phyloP scores from a whole-genome alignment of 2,329 filamentous ascomycete species.

The Cytospora leucostoma region DNA sequence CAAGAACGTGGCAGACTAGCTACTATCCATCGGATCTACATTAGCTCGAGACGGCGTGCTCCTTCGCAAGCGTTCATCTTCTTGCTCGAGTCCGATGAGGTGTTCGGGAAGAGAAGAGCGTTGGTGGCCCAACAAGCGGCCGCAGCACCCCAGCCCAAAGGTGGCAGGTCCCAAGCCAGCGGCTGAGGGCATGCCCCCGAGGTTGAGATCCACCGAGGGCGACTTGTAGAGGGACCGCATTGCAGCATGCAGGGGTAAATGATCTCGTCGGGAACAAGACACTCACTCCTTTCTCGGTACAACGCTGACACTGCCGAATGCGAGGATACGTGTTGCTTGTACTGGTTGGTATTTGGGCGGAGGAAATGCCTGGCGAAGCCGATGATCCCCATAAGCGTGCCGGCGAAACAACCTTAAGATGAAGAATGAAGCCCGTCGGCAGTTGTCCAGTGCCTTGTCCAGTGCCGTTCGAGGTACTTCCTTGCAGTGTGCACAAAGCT shows the following conservation, averaged over 20 bases:
- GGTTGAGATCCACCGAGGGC: conserved; percentile 12
- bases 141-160: conserved; percentile 4
- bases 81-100: background rate
- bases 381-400: background rate
- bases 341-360: conserved; percentile 4
- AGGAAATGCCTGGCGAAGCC: background rate
- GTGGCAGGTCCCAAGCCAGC: background rate
- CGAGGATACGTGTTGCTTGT: background rate
- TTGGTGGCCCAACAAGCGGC: background rate
- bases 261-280: conserved; percentile 8
- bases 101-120: background rate
- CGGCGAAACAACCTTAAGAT: conserved; percentile 14
- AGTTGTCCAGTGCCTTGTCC: conserved; percentile 2
- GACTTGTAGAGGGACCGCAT: conserved; percentile 20
- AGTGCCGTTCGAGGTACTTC: conserved; percentile 1
- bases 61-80: background rate
- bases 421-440: background rate
- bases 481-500: conserved; percentile 3
- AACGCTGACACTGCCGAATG: conserved; percentile 10
- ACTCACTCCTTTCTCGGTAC: conserved; percentile 9
- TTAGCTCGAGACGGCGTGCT: background rate
- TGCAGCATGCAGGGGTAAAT: conserved; percentile 23
- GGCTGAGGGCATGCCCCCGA: background rate
- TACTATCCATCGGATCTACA: background rate
- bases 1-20: background rate